A percentile compares a stretch with the other conserved stretches of the same genome.
Conservation (phyloP, 441 rosid genomes). For the Populus tomentosa region DNA sequence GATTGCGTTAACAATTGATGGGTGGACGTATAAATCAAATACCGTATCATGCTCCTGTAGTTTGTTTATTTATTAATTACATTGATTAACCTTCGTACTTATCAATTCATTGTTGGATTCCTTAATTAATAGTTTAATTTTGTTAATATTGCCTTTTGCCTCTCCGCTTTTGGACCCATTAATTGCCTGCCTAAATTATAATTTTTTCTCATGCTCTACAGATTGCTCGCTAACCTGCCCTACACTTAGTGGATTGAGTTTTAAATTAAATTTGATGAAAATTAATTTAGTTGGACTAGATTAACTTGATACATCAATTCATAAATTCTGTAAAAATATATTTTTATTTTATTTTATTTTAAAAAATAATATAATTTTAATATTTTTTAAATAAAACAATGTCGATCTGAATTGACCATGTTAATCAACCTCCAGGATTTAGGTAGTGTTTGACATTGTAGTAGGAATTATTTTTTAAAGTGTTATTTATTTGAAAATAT, state of each 20-base stretch:
- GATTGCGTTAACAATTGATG: not conserved
- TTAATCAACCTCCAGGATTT: too few relatives aligned
- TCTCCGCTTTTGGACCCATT: not conserved
- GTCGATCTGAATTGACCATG: fast-evolving
- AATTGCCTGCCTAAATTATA: not conserved
- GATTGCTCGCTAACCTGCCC: too few relatives aligned
- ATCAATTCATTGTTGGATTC: constrained; percentile 15
- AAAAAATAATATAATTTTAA: too few relatives aligned
- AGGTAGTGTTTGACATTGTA: too few relatives aligned
- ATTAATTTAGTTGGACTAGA: too few relatives aligned
- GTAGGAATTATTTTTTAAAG: too few relatives aligned
- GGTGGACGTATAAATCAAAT: not conserved
- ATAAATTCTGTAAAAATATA: not conserved
- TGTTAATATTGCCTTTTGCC: not conserved
- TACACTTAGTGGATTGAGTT: too few relatives aligned
- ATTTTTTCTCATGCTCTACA: too few relatives aligned
- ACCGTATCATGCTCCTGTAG: constrained; percentile 3
- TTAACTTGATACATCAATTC: too few relatives aligned
- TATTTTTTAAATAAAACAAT: too few relatives aligned
- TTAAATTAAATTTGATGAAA: too few relatives aligned
- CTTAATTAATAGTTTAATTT: not conserved
- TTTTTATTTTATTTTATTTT: not conserved
- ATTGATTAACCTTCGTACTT: not conserved
- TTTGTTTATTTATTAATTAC: not conserved
- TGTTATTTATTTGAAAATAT: fast-evolving